Conservation (phyloP, 2,329 filamentous ascomycete species). For the Colletotrichum tabaci region DNA sequence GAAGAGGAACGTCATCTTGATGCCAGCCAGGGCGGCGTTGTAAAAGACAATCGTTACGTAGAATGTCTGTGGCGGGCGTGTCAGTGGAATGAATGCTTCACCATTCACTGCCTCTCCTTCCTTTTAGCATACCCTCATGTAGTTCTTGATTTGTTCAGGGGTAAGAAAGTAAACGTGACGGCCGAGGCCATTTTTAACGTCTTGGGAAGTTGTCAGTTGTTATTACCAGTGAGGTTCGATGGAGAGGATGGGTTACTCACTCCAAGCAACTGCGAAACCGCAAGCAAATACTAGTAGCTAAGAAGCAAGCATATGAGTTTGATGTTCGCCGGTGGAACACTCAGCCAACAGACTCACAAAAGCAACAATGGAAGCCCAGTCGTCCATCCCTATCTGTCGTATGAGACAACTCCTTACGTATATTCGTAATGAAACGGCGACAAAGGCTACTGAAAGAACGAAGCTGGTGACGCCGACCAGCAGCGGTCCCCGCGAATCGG, state of each 20-base stretch:
- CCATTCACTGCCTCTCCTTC: rapidly evolving
- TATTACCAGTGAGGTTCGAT: not conserved
- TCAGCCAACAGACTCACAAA: conserved; percentile 42
- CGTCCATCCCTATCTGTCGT: conserved; percentile 48
- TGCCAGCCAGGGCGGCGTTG: conserved; percentile 47
- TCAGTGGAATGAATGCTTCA: not conserved
- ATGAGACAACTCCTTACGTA: conserved; percentile 47
- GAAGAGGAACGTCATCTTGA: conserved; percentile 55
- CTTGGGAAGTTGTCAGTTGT: conserved; percentile 9
- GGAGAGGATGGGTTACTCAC: not conserved
- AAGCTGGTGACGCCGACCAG: conserved; percentile 11
- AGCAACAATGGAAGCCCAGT: conserved; percentile 45
- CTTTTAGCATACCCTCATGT: conserved; percentile 21
- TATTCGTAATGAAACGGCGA: conserved; percentile 35
- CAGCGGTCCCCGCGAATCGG: conserved; percentile 10
- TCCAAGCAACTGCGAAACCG: conserved; percentile 30
- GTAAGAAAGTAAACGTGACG: conserved; percentile 38
- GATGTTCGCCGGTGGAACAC: not conserved
- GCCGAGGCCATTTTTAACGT: conserved; percentile 43
- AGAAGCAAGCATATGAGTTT: not conserved
- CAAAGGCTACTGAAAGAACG: conserved; percentile 30
- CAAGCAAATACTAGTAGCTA: conserved; percentile 32
- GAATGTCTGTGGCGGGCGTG: conserved; percentile 45
- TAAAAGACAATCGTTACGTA: conserved; percentile 52
- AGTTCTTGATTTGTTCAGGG: conserved; percentile 21